Evolutionary conservation across 768 basidiomycete genomes (phyloP).

Genomic region (Russula emetica): DNA sequence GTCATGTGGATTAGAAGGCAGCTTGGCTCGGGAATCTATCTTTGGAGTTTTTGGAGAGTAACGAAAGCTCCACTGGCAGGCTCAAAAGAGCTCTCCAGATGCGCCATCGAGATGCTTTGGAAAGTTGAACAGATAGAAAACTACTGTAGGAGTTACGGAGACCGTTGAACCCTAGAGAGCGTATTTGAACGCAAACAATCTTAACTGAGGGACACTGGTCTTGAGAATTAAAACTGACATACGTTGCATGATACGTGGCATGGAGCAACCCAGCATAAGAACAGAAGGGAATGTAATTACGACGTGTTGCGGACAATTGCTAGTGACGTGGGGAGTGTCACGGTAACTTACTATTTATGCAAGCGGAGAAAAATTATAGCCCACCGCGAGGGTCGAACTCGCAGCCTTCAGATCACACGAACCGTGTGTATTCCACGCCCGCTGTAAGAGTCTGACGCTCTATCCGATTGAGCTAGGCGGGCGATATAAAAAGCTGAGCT

Average conservation of each 20-base stretch:
- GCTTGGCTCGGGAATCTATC: too few relatives aligned
- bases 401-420: slow-evolving; percentile 51
- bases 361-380: slow-evolving; percentile 35
- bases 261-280: too few relatives aligned
- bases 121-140: background rate
- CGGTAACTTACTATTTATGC: background rate
- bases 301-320: background rate
- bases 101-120: background rate
- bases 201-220: too few relatives aligned
- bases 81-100: background rate
- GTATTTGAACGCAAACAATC: too few relatives aligned
- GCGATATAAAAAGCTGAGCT: slow-evolving; percentile 28
- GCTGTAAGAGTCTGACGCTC: slow-evolving; percentile 59
- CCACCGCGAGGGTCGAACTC: slow-evolving; percentile 63
- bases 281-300: background rate
- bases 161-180: background rate
- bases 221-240: background rate
- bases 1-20: too few relatives aligned
- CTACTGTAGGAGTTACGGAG: background rate
- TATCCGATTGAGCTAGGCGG: slow-evolving; percentile 67
- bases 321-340: background rate
- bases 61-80: background rate
- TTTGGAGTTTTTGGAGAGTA: background rate
- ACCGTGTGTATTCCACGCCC: slow-evolving; percentile 13
- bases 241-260: too few relatives aligned